Base-by-base conservation (phyloP, 345 rosid species). In the Boechera divaricarpa region DNA sequence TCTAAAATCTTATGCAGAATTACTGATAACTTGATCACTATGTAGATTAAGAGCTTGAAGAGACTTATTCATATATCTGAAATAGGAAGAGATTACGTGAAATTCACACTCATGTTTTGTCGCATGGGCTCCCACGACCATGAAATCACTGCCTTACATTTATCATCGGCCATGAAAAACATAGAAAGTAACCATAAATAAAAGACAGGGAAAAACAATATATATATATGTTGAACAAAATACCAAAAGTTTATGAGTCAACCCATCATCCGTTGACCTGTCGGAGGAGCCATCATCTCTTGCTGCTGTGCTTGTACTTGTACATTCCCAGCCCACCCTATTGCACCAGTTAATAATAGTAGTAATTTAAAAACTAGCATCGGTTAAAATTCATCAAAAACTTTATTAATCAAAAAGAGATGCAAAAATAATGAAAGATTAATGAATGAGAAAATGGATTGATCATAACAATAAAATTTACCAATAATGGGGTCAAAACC, bases 401-500 rank as follows among this genome's bases (percentile, higher is more conserved):
- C 7, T 32, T 10, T 8, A 21, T 7, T 11, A 29, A 48, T 7
- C 3, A 7, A 32, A 45, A 21, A 4, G 7, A 28, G 2, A 65
- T 18, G 29, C 16, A 6, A 13, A 31, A 10, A 51, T 10, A 51
- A 13, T 28, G 9, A 6, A 39, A 3, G 12, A 41, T 10, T 42
- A 11, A 4, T 26, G 3, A 38, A 69, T 5, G 10, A 18, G 15
- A 24, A 5, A 39, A 8, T 58, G 8, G 10, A 11, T 42, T 18
- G 29, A 28, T 28, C 5, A 26, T 6, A 35, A 18, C 7, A 66
- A 21, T 28, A 4, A 53, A 36, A 52, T 21, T 29, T 84, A 87
- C 92, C 89, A 55, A 85, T 80, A 3, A 67, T 72, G 83, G 85
- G 85, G 62, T 89, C 89, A 11, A 79, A 87, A 7, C 93, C 93